A percentile compares a stretch with the other conserved stretches of the same genome.
phyloP scores from a whole-genome alignment of 208 protist species.

The Leishmania amazonensis region DNA sequence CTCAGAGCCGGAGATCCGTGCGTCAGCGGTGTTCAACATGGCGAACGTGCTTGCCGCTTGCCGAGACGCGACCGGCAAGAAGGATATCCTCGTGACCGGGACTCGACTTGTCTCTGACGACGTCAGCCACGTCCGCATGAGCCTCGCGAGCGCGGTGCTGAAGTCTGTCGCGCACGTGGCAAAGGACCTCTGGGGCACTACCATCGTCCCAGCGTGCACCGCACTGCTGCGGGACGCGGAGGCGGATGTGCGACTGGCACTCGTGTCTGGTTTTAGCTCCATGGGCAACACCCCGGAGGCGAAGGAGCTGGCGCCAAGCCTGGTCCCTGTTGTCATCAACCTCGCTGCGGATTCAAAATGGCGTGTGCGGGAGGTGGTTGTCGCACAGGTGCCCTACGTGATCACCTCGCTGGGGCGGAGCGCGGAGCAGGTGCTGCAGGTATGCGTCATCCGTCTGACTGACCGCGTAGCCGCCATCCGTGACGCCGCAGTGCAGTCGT shows the following conservation, averaged over 20 bases:
- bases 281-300: conserved; percentile 87
- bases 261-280: conserved; percentile 85
- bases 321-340: conserved; percentile 81
- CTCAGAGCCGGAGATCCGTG: conserved; percentile 83
- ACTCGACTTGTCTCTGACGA: conserved; percentile 76
- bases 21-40: conserved; percentile 88
- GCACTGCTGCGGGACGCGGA: conserved; percentile 78
- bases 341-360: conserved; percentile 87
- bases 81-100: conserved; percentile 74
- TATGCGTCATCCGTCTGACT: conserved; percentile 75
- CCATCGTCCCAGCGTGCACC: conserved; percentile 80
- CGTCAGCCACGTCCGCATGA: conserved; percentile 81
- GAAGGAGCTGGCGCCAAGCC: conserved; percentile 80
- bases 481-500: conserved; percentile 79
- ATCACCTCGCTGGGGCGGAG: conserved; percentile 74
- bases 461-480: conserved; percentile 90
- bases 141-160: conserved; percentile 82
- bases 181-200: conserved; percentile 74
- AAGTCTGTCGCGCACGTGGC: conserved; percentile 78
- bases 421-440: conserved; percentile 78
- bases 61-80: conserved; percentile 55
- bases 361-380: conserved; percentile 85
- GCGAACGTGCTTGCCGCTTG: conserved; percentile 60
- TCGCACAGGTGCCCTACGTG: conserved; percentile 83
- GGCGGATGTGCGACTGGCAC: conserved; percentile 82